phyloP scores from a whole-genome alignment of 2,329 filamentous ascomycete species.

The Ophiostoma piceae region DNA sequence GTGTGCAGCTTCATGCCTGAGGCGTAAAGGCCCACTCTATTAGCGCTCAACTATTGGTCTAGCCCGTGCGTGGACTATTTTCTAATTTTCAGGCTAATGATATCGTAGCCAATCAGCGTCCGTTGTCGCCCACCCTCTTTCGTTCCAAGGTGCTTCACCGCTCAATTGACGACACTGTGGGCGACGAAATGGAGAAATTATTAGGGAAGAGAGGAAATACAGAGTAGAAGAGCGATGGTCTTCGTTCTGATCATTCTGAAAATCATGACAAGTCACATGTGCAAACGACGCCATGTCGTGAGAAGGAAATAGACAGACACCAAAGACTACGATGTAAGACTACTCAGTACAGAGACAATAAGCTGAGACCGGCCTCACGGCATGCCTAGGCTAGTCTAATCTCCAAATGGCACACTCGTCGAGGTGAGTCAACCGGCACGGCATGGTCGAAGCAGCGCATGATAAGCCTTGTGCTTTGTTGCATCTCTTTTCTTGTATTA shows the following conservation, averaged over 20 bases:
- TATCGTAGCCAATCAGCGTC: conserved; percentile 20
- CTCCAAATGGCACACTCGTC: neutral
- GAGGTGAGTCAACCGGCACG: conserved; percentile 13
- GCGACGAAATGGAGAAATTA: neutral
- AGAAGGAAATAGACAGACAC: neutral
- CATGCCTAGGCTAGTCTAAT: conserved; percentile 6
- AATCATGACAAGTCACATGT: conserved; percentile 7
- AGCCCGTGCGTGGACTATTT: neutral
- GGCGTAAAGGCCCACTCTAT: neutral
- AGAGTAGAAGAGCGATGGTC: neutral
- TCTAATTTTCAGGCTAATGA: conserved; percentile 20
- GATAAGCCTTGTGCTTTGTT: neutral
- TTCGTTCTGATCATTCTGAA: neutral
- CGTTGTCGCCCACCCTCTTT: conserved; percentile 19
- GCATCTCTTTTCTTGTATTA: too few relatives aligned
- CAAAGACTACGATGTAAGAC: too few relatives aligned
- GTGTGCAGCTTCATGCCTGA: conserved; percentile 6
- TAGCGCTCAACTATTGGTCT: conserved; percentile 5
- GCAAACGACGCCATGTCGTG: neutral
- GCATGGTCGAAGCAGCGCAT: neutral
- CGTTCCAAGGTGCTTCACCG: conserved; percentile 21
- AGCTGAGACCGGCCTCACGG: neutral
- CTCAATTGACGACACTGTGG: conserved; percentile 18
- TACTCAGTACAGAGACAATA: neutral
- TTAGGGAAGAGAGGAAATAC: neutral